Evolutionary conservation across 306 rosid genomes (phyloP), one percentile per base, ranked within the genome.

Genomic region (Sechiopsis laciniata): DNA sequence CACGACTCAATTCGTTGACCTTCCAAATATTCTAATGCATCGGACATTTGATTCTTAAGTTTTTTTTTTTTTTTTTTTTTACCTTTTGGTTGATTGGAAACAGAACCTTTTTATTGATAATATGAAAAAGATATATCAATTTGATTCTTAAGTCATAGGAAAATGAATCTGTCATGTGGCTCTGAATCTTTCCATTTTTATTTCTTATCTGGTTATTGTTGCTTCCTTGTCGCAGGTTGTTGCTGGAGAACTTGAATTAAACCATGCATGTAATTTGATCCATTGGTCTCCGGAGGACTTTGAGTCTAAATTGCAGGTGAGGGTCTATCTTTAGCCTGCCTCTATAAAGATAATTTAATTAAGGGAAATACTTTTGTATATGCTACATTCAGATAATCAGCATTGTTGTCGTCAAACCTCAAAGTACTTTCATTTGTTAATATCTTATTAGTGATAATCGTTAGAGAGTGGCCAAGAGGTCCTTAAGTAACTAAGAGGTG

Each of bases 261-360:
- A 90, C 82, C 95, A 88, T 58, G 95, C 88, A 76, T 92, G 92
- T 78, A 88, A 85, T 85, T 77, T 92, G 76, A 86, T 92, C 87
- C 87, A 92, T 77, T 92, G 97, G 96, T 92, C 97, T 24, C 92
- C 96, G 0, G 95, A 88, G 83, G 96, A 90, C 80, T 92, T 92
- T 45, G 97, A 92, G 80, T 85, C 97, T 65, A 90, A 92, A 80
- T 80, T 92, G 81, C 97, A 92, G 95, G 96, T 90, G 72, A 83
- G 60, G 63, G 37, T 17, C 65, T 68, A 72, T 72, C 35, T 72
- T 72, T 72, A 10, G 37, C n/a, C 75, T n/a, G 19, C 53, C 64
- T 54, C 64, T 17, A n/a, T 21, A 8, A 42, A 22, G 74, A 70
- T 24, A 26, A 16, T 22, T 52, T 13, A 0, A 16, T 24, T 24